These are phyloP conservation scores for Phialophora chinensis DNA, from an alignment of 2,329 filamentous ascomycete genomes.

Conservation along the genomic window DNA sequence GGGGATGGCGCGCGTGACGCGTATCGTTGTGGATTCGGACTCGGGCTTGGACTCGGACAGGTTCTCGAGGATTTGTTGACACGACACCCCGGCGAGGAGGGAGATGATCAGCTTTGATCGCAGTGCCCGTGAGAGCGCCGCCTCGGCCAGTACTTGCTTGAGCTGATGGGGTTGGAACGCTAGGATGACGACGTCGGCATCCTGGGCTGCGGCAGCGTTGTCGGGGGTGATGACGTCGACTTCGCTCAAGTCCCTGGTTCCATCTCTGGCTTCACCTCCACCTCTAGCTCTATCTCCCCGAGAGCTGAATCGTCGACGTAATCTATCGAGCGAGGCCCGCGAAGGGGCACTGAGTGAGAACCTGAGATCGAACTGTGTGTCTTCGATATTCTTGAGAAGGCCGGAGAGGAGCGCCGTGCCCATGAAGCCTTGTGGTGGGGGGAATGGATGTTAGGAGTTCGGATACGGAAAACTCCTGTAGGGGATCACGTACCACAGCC, in stretches of 20 bases:
- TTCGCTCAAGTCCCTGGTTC: too few species aligned
- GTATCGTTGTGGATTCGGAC: conserved; percentile 29
- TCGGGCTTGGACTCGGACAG: neutral
- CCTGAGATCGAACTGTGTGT: neutral
- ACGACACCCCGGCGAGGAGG: conserved; percentile 54
- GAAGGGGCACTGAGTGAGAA: conserved; percentile 21
- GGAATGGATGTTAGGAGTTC: neutral
- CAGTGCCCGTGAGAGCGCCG: conserved; percentile 48
- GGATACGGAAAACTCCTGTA: neutral
- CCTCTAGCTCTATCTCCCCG: too few species aligned
- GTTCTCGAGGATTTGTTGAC: conserved; percentile 42
- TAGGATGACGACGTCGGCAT: conserved; percentile 53
- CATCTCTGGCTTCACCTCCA: too few species aligned
- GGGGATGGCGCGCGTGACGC: conserved; percentile 50
- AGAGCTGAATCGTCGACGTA: conserved; percentile 1
- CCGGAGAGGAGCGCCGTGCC: conserved; percentile 21
- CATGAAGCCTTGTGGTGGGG: conserved; percentile 17
- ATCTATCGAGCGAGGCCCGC: conserved; percentile 6
- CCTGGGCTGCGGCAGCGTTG: conserved; percentile 13
- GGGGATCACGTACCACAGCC: conserved; percentile 17
- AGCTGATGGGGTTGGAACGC: conserved; percentile 57
- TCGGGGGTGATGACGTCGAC: conserved; percentile 23
- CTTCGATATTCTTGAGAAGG: conserved; percentile 7
- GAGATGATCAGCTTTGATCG: conserved; percentile 58
- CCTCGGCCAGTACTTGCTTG: conserved; percentile 46